Evolutionary conservation across 2,329 filamentous ascomycete species (phyloP), one percentile per base, ranked within the genome.

Genomic region (Ceratocystis huliohia): DNA sequence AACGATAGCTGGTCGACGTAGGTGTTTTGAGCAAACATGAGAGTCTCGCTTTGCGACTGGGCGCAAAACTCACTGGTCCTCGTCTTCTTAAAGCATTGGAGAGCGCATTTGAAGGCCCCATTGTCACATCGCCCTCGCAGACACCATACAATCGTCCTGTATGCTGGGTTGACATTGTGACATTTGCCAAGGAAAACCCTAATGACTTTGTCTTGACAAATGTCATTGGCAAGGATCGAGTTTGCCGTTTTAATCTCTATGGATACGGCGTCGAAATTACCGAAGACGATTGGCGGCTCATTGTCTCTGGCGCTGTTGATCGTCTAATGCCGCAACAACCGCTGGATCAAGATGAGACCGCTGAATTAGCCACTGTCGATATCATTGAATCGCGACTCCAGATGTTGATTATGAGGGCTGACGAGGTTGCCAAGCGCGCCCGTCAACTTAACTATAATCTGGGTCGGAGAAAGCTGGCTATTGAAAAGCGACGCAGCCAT

Each of bases 21-120:
- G 90, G 86, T 70, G 89, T 94, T 17, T 79, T 96, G 64, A 88
- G 89, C 72, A 85, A 89, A 66, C 89, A 93, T 74, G 91, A 96
- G 76, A 93, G 88, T 74, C 84, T 96, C 71, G 91, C 91, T 61
- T 87, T 88, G 67, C 93, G 91, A 72, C 81, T 96, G 30, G 91
- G 91, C 71, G 91, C 89, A 66, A 88, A 90, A 70, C 86, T 92
- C 20, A 84, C 91, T 0, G 90, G 88, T 0, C 89, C 90, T 28
- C 89, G 92, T 64, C 78, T 96, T 69, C 84, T 96, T 71, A 91
- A 91, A 75, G 87, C 89, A 53, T 91, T 96, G 74, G 91, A 96
- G 74, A 84, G 88, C 65, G 81, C 93, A 66, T 96, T 96, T 72
- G 90, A 95, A 70, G 88, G 88, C 0, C 85, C 88, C 25, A 91